phyloP scores from a whole-genome alignment of 805 yeast genomes.

The Starmerella gropengiesseri region DNA sequence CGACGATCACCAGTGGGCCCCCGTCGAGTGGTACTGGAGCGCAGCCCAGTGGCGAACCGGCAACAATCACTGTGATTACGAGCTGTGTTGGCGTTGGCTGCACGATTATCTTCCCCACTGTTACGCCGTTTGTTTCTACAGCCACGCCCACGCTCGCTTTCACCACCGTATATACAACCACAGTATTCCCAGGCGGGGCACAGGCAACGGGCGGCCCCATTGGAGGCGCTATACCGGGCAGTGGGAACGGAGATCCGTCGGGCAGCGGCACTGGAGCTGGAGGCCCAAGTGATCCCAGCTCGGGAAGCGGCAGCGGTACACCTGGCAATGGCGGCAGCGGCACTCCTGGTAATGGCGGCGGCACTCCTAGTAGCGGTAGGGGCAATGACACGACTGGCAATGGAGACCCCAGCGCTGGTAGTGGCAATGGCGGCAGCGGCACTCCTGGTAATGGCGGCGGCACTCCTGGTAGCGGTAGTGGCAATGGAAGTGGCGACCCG shows the following conservation, averaged over 20 bases:
- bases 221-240: not conserved
- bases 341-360: not conserved
- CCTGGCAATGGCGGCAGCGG: not conserved
- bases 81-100: slow-evolving; percentile 14
- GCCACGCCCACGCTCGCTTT: slow-evolving; percentile 2
- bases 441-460: not conserved
- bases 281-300: not conserved
- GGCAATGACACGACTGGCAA: no score
- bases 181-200: not conserved
- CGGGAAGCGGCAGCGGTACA: not conserved
- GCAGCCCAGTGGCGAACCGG: not conserved
- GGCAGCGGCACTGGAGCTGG: not conserved
- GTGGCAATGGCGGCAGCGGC: not conserved
- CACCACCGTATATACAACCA: slow-evolving; percentile 4
- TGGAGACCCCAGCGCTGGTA: not conserved
- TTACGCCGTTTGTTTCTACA: slow-evolving; percentile 1
- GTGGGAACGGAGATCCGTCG: not conserved
- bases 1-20: no score
- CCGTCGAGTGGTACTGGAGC: not conserved
- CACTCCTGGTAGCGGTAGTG: not conserved
- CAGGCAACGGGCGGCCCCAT: not conserved
- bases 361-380: not conserved
- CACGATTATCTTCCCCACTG: slow-evolving; percentile 11
- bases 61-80: not conserved
- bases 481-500: not conserved